phyloP scores from a whole-genome alignment of 1,284 basidiomycete genomes.

The Mycosarcoma maydis region DNA sequence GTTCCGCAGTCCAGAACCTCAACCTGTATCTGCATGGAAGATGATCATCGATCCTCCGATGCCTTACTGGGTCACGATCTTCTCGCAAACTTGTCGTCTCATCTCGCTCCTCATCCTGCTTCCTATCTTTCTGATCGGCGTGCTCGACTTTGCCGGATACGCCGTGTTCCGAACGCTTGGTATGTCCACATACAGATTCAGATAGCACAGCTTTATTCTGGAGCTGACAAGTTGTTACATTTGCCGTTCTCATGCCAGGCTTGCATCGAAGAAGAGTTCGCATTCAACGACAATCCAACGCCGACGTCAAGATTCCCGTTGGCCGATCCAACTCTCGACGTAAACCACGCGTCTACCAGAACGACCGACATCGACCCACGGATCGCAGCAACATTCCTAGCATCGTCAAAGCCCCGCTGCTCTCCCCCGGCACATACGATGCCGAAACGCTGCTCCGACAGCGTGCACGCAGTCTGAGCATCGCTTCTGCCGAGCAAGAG shows the following conservation, averaged over 20 bases:
- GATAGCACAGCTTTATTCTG: no score
- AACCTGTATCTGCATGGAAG: conserved; percentile 21
- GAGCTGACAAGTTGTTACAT: not conserved
- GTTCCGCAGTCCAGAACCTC: conserved; percentile 32
- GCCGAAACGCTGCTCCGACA: conserved; percentile 58
- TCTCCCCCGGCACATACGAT: conserved; percentile 58
- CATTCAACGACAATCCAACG: conserved; percentile 34
- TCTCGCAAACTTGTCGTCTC: conserved; percentile 33
- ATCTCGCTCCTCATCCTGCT: conserved; percentile 51
- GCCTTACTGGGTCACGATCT: conserved; percentile 31
- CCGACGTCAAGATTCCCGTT: conserved; percentile 11
- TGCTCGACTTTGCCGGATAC: conserved; percentile 60
- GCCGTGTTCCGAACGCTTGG: conserved; percentile 60
- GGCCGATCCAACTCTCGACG: conserved; percentile 18
- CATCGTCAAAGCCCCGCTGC: conserved; percentile 47
- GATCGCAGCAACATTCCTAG: conserved; percentile 37
- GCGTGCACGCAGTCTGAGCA: conserved; percentile 46
- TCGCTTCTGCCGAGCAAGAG: conserved; percentile 45
- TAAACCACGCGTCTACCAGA: conserved; percentile 27
- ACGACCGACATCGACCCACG: conserved; percentile 31
- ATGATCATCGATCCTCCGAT: conserved; percentile 39
- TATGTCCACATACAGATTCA: no score
- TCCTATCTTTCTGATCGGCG: conserved; percentile 47
- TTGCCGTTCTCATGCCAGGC: conserved; percentile 9
- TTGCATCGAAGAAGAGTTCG: conserved; percentile 49